These are phyloP conservation scores for Talaromyces sp. DNA, from an alignment of 2,329 filamentous ascomycete species.

Conservation along the genomic window DNA sequence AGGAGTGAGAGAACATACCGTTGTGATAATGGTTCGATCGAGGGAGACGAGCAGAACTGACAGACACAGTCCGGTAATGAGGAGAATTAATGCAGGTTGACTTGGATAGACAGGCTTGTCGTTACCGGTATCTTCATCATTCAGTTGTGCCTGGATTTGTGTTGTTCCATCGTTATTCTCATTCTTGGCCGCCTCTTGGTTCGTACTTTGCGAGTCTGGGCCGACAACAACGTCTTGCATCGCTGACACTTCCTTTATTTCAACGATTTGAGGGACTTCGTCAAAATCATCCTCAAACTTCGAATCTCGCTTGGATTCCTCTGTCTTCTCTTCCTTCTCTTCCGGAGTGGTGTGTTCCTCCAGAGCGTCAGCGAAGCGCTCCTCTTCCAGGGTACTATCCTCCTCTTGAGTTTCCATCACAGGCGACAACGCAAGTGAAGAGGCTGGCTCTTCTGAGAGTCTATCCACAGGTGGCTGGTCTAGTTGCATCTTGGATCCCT, in stretches of 20 bases:
- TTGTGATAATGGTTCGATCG: conserved; percentile 26
- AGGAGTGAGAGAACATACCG: conserved; percentile 13
- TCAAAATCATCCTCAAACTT: conserved; percentile 21
- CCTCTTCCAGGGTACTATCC: conserved; percentile 17
- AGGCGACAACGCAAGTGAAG: conserved; percentile 14
- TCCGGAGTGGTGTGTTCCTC: conserved; percentile 11
- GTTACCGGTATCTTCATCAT: not conserved
- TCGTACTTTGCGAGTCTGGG: not conserved
- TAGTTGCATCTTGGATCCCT: conserved; percentile 9
- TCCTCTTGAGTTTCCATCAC: conserved; percentile 18
- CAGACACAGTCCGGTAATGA: conserved; percentile 29
- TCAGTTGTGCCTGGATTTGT: not conserved
- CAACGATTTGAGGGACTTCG: not conserved
- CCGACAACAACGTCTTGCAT: conserved; percentile 9
- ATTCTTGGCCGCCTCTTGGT: not conserved
- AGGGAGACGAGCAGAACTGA: conserved; percentile 29
- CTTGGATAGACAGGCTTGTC: conserved; percentile 23
- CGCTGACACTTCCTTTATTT: conserved; percentile 11
- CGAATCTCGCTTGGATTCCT: conserved; percentile 17
- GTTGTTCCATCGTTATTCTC: not conserved
- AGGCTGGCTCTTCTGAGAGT: not conserved
- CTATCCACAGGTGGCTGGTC: conserved; percentile 7
- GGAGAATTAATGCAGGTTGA: conserved; percentile 22
- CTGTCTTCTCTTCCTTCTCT: conserved; percentile 7
- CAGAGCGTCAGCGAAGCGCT: conserved; percentile 17